These are phyloP conservation scores for Firmiana major DNA, from an alignment of 345 rosid genomes.

Conservation along the genomic window DNA sequence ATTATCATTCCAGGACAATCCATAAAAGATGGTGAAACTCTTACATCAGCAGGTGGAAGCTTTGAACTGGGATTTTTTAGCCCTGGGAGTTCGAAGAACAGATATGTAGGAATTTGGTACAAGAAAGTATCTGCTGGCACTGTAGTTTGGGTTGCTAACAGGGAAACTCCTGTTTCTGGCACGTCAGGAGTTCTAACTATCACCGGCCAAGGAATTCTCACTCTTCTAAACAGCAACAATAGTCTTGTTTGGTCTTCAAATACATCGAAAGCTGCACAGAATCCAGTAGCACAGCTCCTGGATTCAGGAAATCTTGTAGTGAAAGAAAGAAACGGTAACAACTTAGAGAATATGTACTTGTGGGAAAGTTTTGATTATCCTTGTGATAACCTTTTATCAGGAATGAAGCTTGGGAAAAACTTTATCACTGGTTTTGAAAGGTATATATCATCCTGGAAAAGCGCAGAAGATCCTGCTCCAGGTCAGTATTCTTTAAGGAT, in stretches of 20 bases:
- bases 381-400: slow-evolving; percentile 33
- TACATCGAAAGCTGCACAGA: background rate
- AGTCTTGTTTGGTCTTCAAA: slow-evolving; percentile 32
- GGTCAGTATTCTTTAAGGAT: slow-evolving; percentile 32
- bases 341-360: background rate
- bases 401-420: slow-evolving; percentile 44
- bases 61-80: slow-evolving; percentile 10
- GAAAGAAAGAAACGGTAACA: slow-evolving; percentile 14
- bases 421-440: slow-evolving; percentile 15
- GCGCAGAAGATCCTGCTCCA: slow-evolving; percentile 29
- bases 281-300: slow-evolving; percentile 36
- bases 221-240: slow-evolving; percentile 9
- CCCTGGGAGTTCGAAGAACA: background rate
- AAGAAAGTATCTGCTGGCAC: slow-evolving; percentile 1
- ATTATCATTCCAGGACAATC: background rate
- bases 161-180: slow-evolving; percentile 28
- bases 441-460: slow-evolving; percentile 35
- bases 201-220: slow-evolving; percentile 14
- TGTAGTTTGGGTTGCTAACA: slow-evolving; percentile 45
- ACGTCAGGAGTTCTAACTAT: slow-evolving; percentile 28
- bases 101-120: slow-evolving; percentile 14
- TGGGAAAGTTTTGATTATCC: slow-evolving; percentile 57
- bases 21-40: slow-evolving; percentile 10
- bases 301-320: slow-evolving; percentile 43
- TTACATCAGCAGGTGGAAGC: slow-evolving; percentile 28